phyloP scores from a whole-genome alignment of 1,284 basidiomycete genomes.

The Pseudozyma pruni region DNA sequence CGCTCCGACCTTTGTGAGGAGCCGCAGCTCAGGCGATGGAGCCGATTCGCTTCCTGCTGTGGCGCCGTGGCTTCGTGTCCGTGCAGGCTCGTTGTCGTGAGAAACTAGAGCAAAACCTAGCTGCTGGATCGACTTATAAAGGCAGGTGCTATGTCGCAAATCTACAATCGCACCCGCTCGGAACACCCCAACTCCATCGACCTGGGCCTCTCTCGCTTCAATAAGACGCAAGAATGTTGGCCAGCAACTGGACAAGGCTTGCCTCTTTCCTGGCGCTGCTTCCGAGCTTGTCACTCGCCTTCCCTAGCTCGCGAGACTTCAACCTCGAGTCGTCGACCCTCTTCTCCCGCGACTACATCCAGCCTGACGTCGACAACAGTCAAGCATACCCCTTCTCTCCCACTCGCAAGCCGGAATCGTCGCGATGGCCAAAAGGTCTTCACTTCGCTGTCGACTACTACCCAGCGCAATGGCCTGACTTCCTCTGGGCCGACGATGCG shows the following conservation, averaged over 20 bases:
- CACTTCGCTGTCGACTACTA: conserved; percentile 56
- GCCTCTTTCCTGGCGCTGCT: conserved; percentile 20
- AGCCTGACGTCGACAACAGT: conserved; percentile 71
- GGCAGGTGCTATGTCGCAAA: no score
- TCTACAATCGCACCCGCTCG: no score
- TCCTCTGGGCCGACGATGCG: conserved; percentile 41
- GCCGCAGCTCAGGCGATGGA: no score
- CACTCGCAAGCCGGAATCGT: conserved; percentile 9
- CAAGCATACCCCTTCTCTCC: conserved; percentile 11
- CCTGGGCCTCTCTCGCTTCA: not conserved
- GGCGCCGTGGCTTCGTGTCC: no score
- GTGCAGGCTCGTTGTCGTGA: no score
- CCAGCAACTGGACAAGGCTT: conserved; percentile 21
- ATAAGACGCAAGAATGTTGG: conserved; percentile 24
- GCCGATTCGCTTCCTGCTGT: no score
- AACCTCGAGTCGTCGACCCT: conserved; percentile 86
- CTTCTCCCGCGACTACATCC: conserved; percentile 95
- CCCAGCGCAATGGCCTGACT: conserved; percentile 48
- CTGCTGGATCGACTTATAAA: no score
- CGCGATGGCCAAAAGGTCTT: conserved; percentile 35
- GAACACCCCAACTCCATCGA: no score
- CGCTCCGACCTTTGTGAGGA: no score
- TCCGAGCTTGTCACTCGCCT: conserved; percentile 12
- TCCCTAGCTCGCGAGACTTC: conserved; percentile 29
- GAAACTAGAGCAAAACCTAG: no score